These are phyloP conservation scores for Capronia epimyces DNA, from an alignment of 2,329 filamentous ascomycete genomes.

Conservation along the genomic window DNA sequence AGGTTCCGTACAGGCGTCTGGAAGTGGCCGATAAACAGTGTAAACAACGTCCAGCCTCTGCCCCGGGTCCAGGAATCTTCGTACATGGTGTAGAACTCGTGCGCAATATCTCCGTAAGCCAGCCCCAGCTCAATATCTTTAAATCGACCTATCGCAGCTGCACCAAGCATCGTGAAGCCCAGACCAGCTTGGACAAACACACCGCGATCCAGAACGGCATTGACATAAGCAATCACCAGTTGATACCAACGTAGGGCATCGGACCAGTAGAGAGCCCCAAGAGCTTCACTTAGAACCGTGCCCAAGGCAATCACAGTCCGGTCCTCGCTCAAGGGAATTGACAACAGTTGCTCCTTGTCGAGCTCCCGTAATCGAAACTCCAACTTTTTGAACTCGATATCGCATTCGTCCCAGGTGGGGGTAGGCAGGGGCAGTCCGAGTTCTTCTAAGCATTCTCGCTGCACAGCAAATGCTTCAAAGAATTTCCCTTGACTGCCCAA, in stretches of 20 bases:
- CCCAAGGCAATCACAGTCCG: slow-evolving; percentile 43
- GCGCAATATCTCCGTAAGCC: slow-evolving; percentile 50
- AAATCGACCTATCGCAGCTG: slow-evolving; percentile 53
- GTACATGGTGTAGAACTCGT: slow-evolving; percentile 49
- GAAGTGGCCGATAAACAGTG: slow-evolving; percentile 59
- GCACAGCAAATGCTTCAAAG: slow-evolving; percentile 59
- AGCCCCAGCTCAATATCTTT: slow-evolving; percentile 52
- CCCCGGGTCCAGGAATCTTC: slow-evolving; percentile 52
- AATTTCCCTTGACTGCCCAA: slow-evolving; percentile 69
- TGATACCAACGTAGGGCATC: slow-evolving; percentile 56
- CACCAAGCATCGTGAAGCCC: slow-evolving; percentile 54
- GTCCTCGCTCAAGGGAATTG: slow-evolving; percentile 41
- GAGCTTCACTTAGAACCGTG: slow-evolving; percentile 53
- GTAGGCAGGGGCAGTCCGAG: slow-evolving; percentile 63
- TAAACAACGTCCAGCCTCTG: slow-evolving; percentile 52
- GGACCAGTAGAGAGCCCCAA: slow-evolving; percentile 57
- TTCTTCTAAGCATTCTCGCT: slow-evolving; percentile 66
- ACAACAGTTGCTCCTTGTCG: slow-evolving; percentile 43
- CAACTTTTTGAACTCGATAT: slow-evolving; percentile 63
- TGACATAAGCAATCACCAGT: slow-evolving; percentile 53
- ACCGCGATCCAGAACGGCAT: slow-evolving; percentile 50
- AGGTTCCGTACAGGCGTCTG: slow-evolving; percentile 48
- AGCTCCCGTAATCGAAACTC: slow-evolving; percentile 56
- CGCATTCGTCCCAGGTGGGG: slow-evolving; percentile 69
- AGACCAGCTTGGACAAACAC: slow-evolving; percentile 54